Evolutionary conservation across 306 rosid species (phyloP), one percentile per base, ranked within the genome.

Genomic region (Trifolium pratense): DNA sequence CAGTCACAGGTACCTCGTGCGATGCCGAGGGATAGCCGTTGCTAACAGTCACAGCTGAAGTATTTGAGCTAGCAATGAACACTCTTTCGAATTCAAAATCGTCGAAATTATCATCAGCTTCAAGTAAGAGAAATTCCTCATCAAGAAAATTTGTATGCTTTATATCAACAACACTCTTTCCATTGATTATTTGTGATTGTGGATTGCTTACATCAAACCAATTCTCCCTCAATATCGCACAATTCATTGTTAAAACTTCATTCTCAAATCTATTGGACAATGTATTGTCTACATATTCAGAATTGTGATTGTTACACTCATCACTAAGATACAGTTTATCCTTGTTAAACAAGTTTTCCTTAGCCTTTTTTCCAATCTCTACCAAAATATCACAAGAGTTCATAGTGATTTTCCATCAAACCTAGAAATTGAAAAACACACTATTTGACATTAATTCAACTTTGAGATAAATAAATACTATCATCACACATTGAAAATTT

Each of bases 51-150:
- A 14, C 58, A 7, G 55, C 36, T 20, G 73, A 21, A 65, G 53
- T 46, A 59, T 17, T 42, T 9, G 72, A 42, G 57, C 69, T 18
- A 80, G 73, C 63, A 52, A 80, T 42, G 21, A 56, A 26, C 40
- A 40, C 43, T 61, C 73, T 68, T 63, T 75, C 76, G 5, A n/a
- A 45, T 13, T 74, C 67, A 20, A 53, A 68, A 60, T 31, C 13
- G 3, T 49, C 31, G 7, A 18, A 71, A 39, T 56, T 52, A 14
- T 49, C 67, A 59, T 74, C 83, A 59, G 34, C 67, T 15, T 70
- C 58, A 70, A 68, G 79, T 29, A 40, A 58, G 7, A 75, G 75
- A 68, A 73, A 79, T 55, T 79, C 75, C 71, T 36, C 48, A 25
- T 79, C 69, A 17, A 74, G 55, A 63, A 46, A 12, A 37, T 31